These are phyloP conservation scores for Phlebopus sp. DNA, from an alignment of 1,284 basidiomycete species.

Conservation along the genomic window DNA sequence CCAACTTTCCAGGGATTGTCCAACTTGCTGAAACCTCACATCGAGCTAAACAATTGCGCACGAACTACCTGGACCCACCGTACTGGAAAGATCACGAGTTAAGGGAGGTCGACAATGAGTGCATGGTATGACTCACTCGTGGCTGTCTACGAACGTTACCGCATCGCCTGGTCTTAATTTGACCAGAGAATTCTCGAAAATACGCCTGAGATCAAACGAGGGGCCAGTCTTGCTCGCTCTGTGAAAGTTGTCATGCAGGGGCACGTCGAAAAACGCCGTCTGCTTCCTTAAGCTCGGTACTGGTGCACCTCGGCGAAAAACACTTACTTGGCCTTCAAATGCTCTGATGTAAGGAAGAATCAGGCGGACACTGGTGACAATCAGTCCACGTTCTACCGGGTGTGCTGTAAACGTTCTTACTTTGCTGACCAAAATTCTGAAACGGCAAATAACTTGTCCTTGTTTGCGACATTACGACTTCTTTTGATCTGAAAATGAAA, in stretches of 20 bases:
- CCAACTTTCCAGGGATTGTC: slow-evolving; percentile 77
- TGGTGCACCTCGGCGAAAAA: not conserved
- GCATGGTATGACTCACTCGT: slow-evolving; percentile 54
- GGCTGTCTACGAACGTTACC: slow-evolving; percentile 82
- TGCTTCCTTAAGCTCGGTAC: slow-evolving; percentile 26
- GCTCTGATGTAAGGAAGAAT: slow-evolving; percentile 57
- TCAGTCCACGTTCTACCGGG: slow-evolving; percentile 1
- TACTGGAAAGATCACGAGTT: slow-evolving; percentile 35
- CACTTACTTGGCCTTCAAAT: slow-evolving; percentile 59
- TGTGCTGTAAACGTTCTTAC: slow-evolving; percentile 37
- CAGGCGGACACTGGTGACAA: slow-evolving; percentile 42
- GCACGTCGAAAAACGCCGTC: slow-evolving; percentile 79
- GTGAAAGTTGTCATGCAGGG: slow-evolving; percentile 71
- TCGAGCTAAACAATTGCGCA: slow-evolving; percentile 2
- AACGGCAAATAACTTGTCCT: slow-evolving; percentile 62
- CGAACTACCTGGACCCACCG: slow-evolving; percentile 40
- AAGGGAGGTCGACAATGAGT: not conserved
- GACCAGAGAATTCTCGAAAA: slow-evolving; percentile 59
- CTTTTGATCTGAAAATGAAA: slow-evolving; percentile 45
- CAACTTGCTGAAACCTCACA: slow-evolving; percentile 51
- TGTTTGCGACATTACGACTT: slow-evolving; percentile 42
- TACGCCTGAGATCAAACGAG: slow-evolving; percentile 63
- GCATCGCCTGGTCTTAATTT: slow-evolving; percentile 62
- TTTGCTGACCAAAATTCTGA: slow-evolving; percentile 72
- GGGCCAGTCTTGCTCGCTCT: slow-evolving; percentile 57